Percentiles rank a stretch among this genome's conserved stretches.
phyloP scores from a whole-genome alignment of 140 eudicot species.

The Anethum foeniculum region DNA sequence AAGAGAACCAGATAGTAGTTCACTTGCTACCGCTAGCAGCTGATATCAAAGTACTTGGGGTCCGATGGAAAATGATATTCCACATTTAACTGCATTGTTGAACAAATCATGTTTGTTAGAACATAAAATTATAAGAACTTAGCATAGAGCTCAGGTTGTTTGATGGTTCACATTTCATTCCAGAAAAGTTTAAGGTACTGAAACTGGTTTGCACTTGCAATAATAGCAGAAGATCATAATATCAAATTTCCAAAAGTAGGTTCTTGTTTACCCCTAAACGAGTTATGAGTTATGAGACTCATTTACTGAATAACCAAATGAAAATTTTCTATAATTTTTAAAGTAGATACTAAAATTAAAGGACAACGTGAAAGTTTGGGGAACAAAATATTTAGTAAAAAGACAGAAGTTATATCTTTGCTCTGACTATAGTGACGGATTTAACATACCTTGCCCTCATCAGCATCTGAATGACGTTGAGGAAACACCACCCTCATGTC shows the following conservation, averaged over 20 bases:
- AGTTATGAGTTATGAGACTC: not conserved
- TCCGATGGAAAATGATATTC: conserved; percentile 80
- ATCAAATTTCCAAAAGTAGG: not conserved
- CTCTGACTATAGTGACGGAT: not conserved
- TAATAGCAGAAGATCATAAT: not conserved
- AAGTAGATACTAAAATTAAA: not conserved
- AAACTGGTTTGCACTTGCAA: not conserved
- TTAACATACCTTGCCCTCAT: conserved; percentile 91
- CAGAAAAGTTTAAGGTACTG: not conserved
- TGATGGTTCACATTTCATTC: not conserved
- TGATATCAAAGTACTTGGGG: conserved; percentile 85
- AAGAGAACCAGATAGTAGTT: conserved; percentile 21
- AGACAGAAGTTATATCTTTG: not conserved
- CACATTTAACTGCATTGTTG: conserved; percentile 67
- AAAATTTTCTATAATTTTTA: not conserved
- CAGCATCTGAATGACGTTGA: conserved; percentile 98
- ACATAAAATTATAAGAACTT: not conserved
- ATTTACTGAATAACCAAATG: not conserved
- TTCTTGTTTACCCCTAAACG: not conserved
- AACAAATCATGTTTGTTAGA: conserved; percentile 17
- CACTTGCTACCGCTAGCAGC: conserved; percentile 27
- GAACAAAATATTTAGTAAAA: not conserved
- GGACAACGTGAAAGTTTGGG: not conserved
- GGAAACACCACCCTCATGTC: conserved; percentile 98
- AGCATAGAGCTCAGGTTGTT: not conserved